A percentile compares a stretch with the other conserved stretches of the same genome.
Conservation (phyloP, 2,329 filamentous ascomycete genomes). For the Ophiostoma montium region DNA sequence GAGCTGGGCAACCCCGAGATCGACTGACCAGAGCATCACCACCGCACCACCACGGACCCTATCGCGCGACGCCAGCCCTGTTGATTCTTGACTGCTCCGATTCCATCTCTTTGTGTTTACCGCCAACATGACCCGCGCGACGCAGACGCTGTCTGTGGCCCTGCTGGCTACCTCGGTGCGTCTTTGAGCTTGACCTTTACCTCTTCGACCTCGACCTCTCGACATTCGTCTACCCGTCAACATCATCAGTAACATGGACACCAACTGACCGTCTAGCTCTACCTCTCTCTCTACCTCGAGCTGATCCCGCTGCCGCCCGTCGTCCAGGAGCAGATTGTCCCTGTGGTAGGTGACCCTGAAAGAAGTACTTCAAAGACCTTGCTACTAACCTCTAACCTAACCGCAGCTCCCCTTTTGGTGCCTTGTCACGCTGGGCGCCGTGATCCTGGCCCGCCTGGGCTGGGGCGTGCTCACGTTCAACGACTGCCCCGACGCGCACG, state of each 20-base stretch:
- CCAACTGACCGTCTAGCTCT: constrained; percentile 49
- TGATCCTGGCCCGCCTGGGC: constrained; percentile 82
- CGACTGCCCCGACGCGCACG: constrained; percentile 81
- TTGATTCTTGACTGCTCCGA: neutral
- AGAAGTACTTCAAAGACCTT: too few species aligned
- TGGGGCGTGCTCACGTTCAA: constrained; percentile 93
- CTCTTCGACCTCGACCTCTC: neutral
- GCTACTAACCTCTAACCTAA: neutral
- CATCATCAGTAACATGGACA: neutral
- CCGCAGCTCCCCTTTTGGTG: constrained; percentile 84
- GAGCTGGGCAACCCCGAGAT: neutral
- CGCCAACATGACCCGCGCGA: constrained; percentile 75
- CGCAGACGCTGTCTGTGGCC: constrained; percentile 79
- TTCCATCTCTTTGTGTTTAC: too few species aligned
- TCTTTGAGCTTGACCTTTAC: neutral
- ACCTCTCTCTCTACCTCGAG: constrained; percentile 72
- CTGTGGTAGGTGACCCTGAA: constrained; percentile 74
- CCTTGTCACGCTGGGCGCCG: constrained; percentile 79
- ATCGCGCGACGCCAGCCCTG: neutral
- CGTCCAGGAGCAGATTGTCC: constrained; percentile 74
- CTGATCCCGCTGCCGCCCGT: constrained; percentile 66
- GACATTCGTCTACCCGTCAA: too few species aligned
- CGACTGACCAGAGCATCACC: neutral
- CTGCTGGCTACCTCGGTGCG: constrained; percentile 79
- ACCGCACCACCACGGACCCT: neutral